Base-by-base conservation (phyloP, 2,329 filamentous ascomycete genomes). In the Didymella lethalis region DNA sequence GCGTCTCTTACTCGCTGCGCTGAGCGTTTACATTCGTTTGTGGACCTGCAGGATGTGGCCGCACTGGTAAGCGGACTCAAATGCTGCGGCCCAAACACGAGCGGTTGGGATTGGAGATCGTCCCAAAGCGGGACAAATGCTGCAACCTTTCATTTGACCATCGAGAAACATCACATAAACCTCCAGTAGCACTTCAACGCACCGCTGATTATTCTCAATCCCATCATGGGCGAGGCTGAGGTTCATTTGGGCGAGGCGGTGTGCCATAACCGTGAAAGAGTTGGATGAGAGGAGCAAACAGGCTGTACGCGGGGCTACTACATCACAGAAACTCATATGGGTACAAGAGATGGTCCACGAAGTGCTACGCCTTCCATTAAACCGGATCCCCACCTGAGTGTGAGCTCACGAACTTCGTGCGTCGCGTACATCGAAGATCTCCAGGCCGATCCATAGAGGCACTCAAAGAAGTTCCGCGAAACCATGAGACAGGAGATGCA, bases 121-220 rank as follows among this genome's bases (percentile, higher is more conserved):
- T 52, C 54, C 48, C 40, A 57, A 57, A 51, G 48, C 43, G 54
- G 54, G 48, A 52, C 48, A 52, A n/a, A n/a, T 20, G 34, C 43
- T 29, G 34, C 32, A 48, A 43, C 34, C 41, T 45, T 40, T 23
- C 54, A 52, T 28, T 47, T 25, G 18, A 36, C 41, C 25, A 28
- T 29, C 20, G 36, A 44, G 14, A 11, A 20, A 11, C 32, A 8
- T 25, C 11, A 47, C 41, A 28, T 34, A 36, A 41, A 7, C 48
- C 43, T 6, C 41, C 18, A 20, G 6, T 26, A 26, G 14, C 34
- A 26, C 10, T 20, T 23, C 34, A 23, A 32, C 20, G 26, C 43
- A 2, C 25, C 32, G 16, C 16, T 20, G 26, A n/a, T 18, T 28
- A 20, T 43, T 7, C 28, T 32, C 12, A 16, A 5, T 6, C 12